Percentiles rank a stretch among this genome's conserved stretches.
Conservation (phyloP, 208 protist genomes). For the Trypanosoma congolense region DNA sequence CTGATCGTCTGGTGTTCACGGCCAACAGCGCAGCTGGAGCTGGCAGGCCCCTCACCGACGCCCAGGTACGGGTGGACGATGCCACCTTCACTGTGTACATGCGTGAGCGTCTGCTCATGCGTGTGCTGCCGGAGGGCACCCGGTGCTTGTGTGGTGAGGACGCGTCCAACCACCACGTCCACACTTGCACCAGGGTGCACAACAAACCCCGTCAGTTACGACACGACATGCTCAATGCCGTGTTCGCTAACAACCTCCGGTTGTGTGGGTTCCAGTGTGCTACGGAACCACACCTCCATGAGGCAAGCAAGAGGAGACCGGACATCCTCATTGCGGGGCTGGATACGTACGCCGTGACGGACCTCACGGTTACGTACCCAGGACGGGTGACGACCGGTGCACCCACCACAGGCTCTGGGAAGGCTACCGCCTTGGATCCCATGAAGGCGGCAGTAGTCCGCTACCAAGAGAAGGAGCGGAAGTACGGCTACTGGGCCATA, state of each 20-base stretch:
- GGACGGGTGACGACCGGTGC: not conserved
- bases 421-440: not conserved
- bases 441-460: not conserved
- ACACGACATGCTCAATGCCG: slow-evolving; percentile 21
- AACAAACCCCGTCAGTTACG: slow-evolving; percentile 12
- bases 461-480: slow-evolving; percentile 17
- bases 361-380: slow-evolving; percentile 27
- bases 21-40: slow-evolving; percentile 23
- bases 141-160: slow-evolving; percentile 18
- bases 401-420: not conserved
- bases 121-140: slow-evolving; percentile 10
- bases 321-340: slow-evolving; percentile 18
- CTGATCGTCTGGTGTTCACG: slow-evolving; percentile 20
- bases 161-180: slow-evolving; percentile 26
- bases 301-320: slow-evolving; percentile 12
- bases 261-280: slow-evolving; percentile 13
- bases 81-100: slow-evolving; percentile 15
- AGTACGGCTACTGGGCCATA: slow-evolving; percentile 20
- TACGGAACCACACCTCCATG: slow-evolving; percentile 12
- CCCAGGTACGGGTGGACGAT: slow-evolving; percentile 17
- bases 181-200: slow-evolving; percentile 21
- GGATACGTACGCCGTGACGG: slow-evolving; percentile 18
- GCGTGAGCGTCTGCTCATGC: slow-evolving; percentile 19
- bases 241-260: slow-evolving; percentile 16
- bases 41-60: slow-evolving; percentile 23